phyloP scores from a whole-genome alignment of 495 filamentous ascomycete species.

The Entonaema liquescens region DNA sequence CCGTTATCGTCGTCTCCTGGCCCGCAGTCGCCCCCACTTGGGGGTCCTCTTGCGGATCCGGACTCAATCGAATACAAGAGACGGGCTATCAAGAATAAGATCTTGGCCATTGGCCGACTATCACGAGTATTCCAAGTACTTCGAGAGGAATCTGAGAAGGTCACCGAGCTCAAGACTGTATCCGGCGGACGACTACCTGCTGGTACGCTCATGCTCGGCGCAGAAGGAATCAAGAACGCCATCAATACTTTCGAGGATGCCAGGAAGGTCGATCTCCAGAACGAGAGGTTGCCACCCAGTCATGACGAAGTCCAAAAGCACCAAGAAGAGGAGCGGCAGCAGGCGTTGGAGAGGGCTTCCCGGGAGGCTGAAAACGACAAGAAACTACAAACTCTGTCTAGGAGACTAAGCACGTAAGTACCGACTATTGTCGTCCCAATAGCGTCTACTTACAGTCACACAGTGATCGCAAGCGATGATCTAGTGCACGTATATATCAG shows the following conservation, averaged over 20 bases:
- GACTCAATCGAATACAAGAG: slow-evolving; percentile 92
- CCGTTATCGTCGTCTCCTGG: slow-evolving; percentile 63
- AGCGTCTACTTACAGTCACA: slow-evolving; percentile 13
- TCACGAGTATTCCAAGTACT: slow-evolving; percentile 99
- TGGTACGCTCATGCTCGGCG: slow-evolving; percentile 96
- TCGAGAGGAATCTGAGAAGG: slow-evolving; percentile 94
- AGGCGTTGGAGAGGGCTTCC: slow-evolving; percentile 83
- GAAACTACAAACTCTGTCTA: slow-evolving; percentile 81
- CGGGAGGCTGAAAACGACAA: slow-evolving; percentile 92
- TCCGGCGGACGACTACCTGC: slow-evolving; percentile 92
- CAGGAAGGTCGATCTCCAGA: slow-evolving; percentile 96
- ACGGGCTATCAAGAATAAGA: slow-evolving; percentile 98
- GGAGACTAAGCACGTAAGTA: slow-evolving; percentile 95
- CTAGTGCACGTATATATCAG: slow-evolving; percentile 18
- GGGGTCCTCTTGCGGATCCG: slow-evolving; percentile 64
- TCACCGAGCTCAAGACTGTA: slow-evolving; percentile 97
- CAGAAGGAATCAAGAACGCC: slow-evolving; percentile 99
- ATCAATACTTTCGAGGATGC: slow-evolving; percentile 97
- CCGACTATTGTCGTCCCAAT: not conserved
- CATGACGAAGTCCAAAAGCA: slow-evolving; percentile 89
- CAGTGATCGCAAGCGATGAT: slow-evolving; percentile 47
- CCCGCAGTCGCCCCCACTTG: slow-evolving; percentile 73
- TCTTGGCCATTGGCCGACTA: slow-evolving; percentile 93
- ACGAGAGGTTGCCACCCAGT: slow-evolving; percentile 89
- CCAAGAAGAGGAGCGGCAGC: slow-evolving; percentile 77